Percentiles rank a stretch among this genome's conserved stretches.
Evolutionary conservation across 1,284 basidiomycete genomes (phyloP).

Genomic region (Athelia psychrophila): DNA sequence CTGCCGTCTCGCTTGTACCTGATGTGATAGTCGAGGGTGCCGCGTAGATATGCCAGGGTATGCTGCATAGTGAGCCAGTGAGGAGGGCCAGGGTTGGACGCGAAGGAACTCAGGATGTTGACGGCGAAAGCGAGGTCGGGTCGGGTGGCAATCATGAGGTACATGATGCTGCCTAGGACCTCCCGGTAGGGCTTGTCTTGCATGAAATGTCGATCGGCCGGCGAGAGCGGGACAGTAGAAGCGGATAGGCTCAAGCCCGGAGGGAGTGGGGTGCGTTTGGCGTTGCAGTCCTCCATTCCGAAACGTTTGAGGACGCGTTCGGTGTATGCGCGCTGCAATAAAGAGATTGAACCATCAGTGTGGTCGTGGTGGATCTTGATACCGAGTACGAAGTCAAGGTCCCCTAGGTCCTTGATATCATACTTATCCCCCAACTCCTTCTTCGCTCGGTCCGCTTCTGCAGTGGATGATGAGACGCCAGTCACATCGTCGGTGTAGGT

Average conservation of each 20-base stretch:
- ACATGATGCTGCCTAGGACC: constrained; percentile 29
- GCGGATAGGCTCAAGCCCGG: constrained; percentile 15
- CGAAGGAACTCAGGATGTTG: constrained; percentile 17
- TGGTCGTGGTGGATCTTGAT: constrained; percentile 20
- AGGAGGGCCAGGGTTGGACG: constrained; percentile 14
- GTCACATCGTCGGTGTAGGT: constrained; percentile 18
- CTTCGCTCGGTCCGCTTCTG: constrained; percentile 19
- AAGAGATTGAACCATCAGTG: constrained; percentile 9
- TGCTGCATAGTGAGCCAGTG: constrained; percentile 23
- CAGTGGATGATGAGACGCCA: constrained; percentile 2
- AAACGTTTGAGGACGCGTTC: constrained; percentile 18
- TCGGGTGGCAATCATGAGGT: constrained; percentile 24
- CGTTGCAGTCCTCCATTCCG: constrained; percentile 14
- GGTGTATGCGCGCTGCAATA: constrained; percentile 25
- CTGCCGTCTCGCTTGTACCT: constrained; percentile 14
- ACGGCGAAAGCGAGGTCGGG: constrained; percentile 28
- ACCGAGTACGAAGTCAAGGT: constrained; percentile 21
- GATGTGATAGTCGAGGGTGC: constrained; percentile 20
- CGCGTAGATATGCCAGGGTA: constrained; percentile 24
- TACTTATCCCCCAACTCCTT: constrained; percentile 10
- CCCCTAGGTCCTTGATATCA: constrained; percentile 17
- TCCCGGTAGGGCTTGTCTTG: constrained; percentile 22
- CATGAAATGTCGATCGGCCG: constrained; percentile 20
- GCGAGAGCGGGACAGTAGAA: constrained; percentile 17
- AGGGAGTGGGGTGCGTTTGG: constrained; percentile 17